Conservation (phyloP, 495 filamentous ascomycete genomes). For the Aspergillus asperescens region DNA sequence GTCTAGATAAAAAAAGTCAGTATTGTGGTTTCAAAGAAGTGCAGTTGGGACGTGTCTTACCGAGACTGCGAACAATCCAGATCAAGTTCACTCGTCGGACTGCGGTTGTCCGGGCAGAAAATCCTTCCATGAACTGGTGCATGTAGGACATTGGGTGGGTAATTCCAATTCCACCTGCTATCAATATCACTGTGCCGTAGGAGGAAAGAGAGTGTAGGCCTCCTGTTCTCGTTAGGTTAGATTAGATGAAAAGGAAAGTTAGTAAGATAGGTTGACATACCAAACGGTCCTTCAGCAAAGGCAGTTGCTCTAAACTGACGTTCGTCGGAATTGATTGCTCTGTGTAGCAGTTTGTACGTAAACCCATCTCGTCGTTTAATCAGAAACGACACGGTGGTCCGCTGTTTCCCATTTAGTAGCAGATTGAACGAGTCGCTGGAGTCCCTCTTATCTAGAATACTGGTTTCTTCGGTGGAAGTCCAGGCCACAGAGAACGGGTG, state of each 20-base stretch:
- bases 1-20: conserved; percentile 23
- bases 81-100: conserved; percentile 40
- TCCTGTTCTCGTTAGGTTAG: conserved; percentile 18
- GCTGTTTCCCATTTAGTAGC: conserved; percentile 28
- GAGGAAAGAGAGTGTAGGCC: conserved; percentile 46
- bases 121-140: conserved; percentile 43
- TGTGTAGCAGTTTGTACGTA: conserved; percentile 47
- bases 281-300: conserved; percentile 53
- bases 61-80: conserved; percentile 40
- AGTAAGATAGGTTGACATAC: conserved; percentile 21
- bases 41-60: conserved; percentile 22
- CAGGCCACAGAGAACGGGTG: conserved; percentile 58
- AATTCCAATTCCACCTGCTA: conserved; percentile 57
- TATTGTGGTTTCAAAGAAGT: background rate
- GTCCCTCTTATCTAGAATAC: conserved; percentile 24
- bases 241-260: background rate
- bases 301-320: conserved; percentile 42
- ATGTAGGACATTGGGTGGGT: conserved; percentile 54
- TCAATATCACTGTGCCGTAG: conserved; percentile 51
- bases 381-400: conserved; percentile 46
- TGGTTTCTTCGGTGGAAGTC: conserved; percentile 24
- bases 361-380: conserved; percentile 52
- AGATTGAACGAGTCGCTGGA: conserved; percentile 33
- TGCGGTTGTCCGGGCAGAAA: conserved; percentile 33
- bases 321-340: conserved; percentile 35